These are phyloP conservation scores for Saccharomyces pastorianus DNA, from an alignment of 1,139 yeast species.

Conservation along the genomic window DNA sequence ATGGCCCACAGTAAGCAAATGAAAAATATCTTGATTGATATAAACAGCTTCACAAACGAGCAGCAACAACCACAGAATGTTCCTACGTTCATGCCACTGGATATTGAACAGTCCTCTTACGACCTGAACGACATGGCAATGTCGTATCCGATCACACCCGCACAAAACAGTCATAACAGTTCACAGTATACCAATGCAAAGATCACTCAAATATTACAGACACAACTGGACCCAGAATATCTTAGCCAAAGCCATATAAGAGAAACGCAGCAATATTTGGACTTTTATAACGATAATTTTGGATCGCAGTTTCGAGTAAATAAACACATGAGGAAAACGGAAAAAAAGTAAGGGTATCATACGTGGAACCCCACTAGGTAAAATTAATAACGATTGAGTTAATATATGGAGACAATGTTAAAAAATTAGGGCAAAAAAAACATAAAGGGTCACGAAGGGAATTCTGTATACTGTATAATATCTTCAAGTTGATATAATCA, in stretches of 20 bases:
- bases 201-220: conserved; percentile 4
- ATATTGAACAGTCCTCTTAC: conserved; percentile 17
- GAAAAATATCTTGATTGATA: not conserved
- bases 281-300: conserved; percentile 18
- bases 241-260: conserved; percentile 16
- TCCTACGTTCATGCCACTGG: conserved; percentile 7
- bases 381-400: not conserved
- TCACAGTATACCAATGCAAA: not conserved
- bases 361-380: not conserved
- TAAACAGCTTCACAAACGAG: not conserved
- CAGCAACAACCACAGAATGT: not conserved
- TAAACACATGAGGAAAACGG: not conserved
- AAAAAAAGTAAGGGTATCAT: not conserved
- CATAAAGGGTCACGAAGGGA: not conserved
- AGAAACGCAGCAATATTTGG: conserved; percentile 20
- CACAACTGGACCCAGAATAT: conserved; percentile 14
- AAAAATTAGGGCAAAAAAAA: not conserved
- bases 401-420: not conserved
- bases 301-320: conserved; percentile 1
- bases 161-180: conserved; percentile 2
- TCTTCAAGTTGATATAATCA: not conserved
- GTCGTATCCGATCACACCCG: not conserved
- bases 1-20: not conserved
- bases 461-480: not conserved
- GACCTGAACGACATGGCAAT: not conserved